These are phyloP conservation scores for Phytophthora agathidicida DNA, from an alignment of 352 stramenopile genomes.

Conservation along the genomic window DNA sequence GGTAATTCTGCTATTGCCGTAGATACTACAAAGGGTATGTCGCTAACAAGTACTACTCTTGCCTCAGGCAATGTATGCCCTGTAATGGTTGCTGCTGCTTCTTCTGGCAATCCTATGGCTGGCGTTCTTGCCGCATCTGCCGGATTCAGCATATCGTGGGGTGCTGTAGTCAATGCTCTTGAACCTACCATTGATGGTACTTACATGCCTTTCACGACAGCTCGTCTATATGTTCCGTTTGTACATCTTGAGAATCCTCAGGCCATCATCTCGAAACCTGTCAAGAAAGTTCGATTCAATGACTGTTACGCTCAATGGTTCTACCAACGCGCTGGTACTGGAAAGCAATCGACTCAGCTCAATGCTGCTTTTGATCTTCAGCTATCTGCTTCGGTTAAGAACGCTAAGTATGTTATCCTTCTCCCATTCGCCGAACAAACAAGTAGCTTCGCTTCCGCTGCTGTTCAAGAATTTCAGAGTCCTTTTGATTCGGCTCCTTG, in stretches of 20 bases:
- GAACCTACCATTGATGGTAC: constrained; percentile 4
- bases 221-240: constrained; percentile 3
- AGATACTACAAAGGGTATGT: not conserved
- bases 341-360: not conserved
- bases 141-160: not conserved
- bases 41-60: constrained; percentile 3
- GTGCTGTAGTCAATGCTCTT: constrained; percentile 1
- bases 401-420: not conserved
- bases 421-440: not conserved
- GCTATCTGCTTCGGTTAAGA: not conserved
- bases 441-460: not conserved
- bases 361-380: constrained; percentile 6
- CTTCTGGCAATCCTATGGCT: not conserved
- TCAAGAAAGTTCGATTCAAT: constrained; percentile 6
- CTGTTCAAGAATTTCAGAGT: not conserved
- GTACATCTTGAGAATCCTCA: constrained; percentile 5
- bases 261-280: constrained; percentile 1
- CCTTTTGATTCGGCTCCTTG: not conserved
- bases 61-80: not conserved
- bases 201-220: not conserved
- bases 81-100: not conserved
- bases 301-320: constrained; percentile 14
- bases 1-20: not conserved
- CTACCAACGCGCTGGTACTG: constrained; percentile 1
- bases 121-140: not conserved